Evolutionary conservation across 2,329 filamentous ascomycete genomes (phyloP).

Genomic region (Plenodomus tracheiphilus): DNA sequence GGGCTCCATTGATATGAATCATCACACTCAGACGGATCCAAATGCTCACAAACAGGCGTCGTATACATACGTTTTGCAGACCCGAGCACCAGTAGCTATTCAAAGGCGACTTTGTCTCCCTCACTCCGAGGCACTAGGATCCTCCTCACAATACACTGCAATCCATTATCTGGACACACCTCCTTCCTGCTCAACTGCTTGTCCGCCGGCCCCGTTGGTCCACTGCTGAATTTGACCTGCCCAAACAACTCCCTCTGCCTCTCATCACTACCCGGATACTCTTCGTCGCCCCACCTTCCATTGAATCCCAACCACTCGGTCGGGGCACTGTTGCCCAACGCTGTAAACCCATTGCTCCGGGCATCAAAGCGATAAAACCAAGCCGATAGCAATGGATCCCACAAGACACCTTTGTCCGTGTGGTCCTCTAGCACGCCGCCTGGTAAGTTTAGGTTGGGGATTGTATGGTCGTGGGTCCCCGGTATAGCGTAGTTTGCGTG

Average conservation of each 20-base stretch:
- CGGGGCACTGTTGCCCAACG: slow-evolving; percentile 54
- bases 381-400: slow-evolving; percentile 62
- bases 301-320: slow-evolving; percentile 59
- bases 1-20: no score
- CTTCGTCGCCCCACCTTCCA: slow-evolving; percentile 66
- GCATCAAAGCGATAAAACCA: slow-evolving; percentile 60
- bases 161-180: slow-evolving; percentile 59
- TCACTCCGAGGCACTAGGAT: slow-evolving; percentile 40
- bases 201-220: slow-evolving; percentile 64
- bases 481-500: slow-evolving; percentile 67
- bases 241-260: slow-evolving; percentile 53
- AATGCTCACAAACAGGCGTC: no score
- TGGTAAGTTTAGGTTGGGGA: slow-evolving; percentile 63
- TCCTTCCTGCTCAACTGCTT: slow-evolving; percentile 61
- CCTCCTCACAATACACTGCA: slow-evolving; percentile 50
- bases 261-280: slow-evolving; percentile 56
- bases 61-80: background rate
- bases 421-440: slow-evolving; percentile 57
- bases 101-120: slow-evolving; percentile 5
- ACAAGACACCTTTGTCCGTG: slow-evolving; percentile 58
- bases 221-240: slow-evolving; percentile 55
- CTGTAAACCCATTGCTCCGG: slow-evolving; percentile 47
- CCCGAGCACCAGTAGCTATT: background rate
- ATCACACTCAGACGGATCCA: no score
- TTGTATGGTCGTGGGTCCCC: slow-evolving; percentile 65